A percentile compares a stretch with the other conserved stretches of the same genome.
Evolutionary conservation across 176 grass and related monocot genomes (phyloP).

Genomic region (Aegilops speltoides): DNA sequence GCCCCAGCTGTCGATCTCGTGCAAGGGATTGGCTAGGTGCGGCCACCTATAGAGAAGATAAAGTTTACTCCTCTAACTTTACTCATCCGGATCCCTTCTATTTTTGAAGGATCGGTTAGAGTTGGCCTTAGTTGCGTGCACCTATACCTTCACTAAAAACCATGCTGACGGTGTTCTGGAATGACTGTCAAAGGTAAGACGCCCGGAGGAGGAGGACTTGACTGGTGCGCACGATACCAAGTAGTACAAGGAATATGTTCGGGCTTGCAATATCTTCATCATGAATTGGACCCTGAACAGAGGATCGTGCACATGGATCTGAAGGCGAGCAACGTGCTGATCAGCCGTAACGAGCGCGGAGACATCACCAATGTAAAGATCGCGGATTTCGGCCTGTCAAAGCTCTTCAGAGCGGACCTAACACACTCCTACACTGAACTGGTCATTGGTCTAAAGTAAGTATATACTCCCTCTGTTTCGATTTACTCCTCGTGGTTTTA

Average conservation of each 20-base stretch:
- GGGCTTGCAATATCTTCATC: background rate
- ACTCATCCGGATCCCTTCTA: too few relatives aligned
- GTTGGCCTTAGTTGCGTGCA: too few relatives aligned
- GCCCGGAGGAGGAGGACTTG: background rate
- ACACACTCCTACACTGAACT: background rate
- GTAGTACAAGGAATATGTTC: background rate
- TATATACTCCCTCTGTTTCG: too few relatives aligned
- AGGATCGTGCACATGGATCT: background rate
- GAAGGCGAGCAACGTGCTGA: background rate
- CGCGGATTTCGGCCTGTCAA: background rate
- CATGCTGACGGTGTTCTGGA: too few relatives aligned
- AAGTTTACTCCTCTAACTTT: too few relatives aligned
- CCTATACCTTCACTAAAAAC: too few relatives aligned
- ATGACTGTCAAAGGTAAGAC: too few relatives aligned
- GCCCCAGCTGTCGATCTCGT: too few relatives aligned
- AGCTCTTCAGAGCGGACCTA: background rate
- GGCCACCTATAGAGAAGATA: too few relatives aligned
- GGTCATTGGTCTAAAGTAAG: background rate
- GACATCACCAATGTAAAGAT: background rate
- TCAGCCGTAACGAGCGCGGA: background rate
- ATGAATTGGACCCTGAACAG: background rate
- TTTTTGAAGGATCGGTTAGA: too few relatives aligned
- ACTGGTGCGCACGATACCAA: background rate
- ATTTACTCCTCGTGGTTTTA: too few relatives aligned
- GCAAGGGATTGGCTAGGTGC: too few relatives aligned